These are phyloP conservation scores for Verticillium alfalfae DNA, from an alignment of 2,329 filamentous ascomycete genomes.

Conservation along the genomic window DNA sequence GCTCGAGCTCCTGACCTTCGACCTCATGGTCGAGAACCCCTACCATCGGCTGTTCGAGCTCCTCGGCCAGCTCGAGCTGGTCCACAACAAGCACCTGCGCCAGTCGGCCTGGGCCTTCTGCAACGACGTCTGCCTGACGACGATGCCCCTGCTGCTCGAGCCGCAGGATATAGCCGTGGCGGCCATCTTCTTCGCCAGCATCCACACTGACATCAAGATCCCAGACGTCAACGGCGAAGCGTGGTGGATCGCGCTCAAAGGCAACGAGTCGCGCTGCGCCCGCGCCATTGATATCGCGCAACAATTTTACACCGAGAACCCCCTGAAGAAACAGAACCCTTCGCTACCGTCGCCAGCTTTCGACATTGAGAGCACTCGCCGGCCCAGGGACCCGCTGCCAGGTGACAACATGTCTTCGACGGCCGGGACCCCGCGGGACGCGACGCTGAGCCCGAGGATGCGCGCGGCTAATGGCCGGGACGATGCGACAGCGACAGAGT, in stretches of 20 bases:
- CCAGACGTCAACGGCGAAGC: slow-evolving; percentile 69
- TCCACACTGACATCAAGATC: slow-evolving; percentile 67
- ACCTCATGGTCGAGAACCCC: slow-evolving; percentile 83
- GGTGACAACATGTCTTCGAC: slow-evolving; percentile 40
- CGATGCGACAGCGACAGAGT: slow-evolving; percentile 24
- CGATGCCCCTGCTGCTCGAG: slow-evolving; percentile 74
- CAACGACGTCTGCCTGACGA: slow-evolving; percentile 82
- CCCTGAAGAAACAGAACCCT: slow-evolving; percentile 51
- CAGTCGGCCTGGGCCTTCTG: slow-evolving; percentile 92
- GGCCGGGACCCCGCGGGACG: slow-evolving; percentile 41
- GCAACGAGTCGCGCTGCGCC: slow-evolving; percentile 64
- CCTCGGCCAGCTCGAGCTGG: slow-evolving; percentile 65
- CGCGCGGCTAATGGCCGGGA: slow-evolving; percentile 33
- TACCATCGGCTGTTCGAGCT: slow-evolving; percentile 81
- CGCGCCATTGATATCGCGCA: slow-evolving; percentile 73
- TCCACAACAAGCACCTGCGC: slow-evolving; percentile 75
- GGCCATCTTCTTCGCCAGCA: slow-evolving; percentile 80
- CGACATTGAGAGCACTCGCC: slow-evolving; percentile 49
- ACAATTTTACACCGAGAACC: slow-evolving; percentile 61
- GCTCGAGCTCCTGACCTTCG: slow-evolving; percentile 88
- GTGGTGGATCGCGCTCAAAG: slow-evolving; percentile 82
- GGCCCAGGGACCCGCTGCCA: slow-evolving; percentile 39
- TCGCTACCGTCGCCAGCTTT: slow-evolving; percentile 49
- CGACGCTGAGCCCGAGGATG: slow-evolving; percentile 20
- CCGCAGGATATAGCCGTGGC: slow-evolving; percentile 78